Percentiles rank a stretch among this genome's conserved stretches.
Evolutionary conservation across 805 yeast genomes (phyloP).

Genomic region (Candida loeiensis): DNA sequence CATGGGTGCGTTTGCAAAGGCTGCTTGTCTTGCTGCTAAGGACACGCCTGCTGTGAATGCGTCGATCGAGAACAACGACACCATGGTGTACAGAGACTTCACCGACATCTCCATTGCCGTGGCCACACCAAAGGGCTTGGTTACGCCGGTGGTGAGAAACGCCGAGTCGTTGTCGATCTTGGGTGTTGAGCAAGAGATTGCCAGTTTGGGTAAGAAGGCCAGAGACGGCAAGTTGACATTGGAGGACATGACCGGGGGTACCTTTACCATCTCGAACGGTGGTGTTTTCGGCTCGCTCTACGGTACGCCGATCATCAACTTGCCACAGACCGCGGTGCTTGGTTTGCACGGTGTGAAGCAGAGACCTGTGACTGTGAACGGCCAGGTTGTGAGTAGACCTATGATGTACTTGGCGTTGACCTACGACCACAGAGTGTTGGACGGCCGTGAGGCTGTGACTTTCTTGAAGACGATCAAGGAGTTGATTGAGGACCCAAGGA

Average conservation of each 20-base stretch:
- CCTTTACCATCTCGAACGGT: constrained; percentile 98
- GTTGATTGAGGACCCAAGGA: constrained; percentile 97
- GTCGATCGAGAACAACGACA: constrained; percentile 86
- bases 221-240: constrained; percentile 94
- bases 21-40: constrained; percentile 87
- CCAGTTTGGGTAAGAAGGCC: constrained; percentile 81
- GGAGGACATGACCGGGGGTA: constrained; percentile 99
- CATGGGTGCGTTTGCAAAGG: constrained; percentile 98
- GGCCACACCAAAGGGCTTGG: constrained; percentile 98
- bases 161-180: constrained; percentile 87
- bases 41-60: constrained; percentile 95
- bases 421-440: constrained; percentile 95
- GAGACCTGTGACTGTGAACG: constrained; percentile 94
- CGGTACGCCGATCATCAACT: constrained; percentile 97
- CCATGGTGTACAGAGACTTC: constrained; percentile 93
- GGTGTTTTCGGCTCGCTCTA: constrained; percentile 97
- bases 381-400: constrained; percentile 94
- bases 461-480: constrained; percentile 96
- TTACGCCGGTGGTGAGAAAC: constrained; percentile 96
- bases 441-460: constrained; percentile 98
- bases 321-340: constrained; percentile 97
- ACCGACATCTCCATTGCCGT: constrained; percentile 95
- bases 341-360: constrained; percentile 97
- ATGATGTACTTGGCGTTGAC: constrained; percentile 99
- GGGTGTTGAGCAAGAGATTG: constrained; percentile 86